Conservation (phyloP, 1,139 yeast species). For the Candida sp. region DNA sequence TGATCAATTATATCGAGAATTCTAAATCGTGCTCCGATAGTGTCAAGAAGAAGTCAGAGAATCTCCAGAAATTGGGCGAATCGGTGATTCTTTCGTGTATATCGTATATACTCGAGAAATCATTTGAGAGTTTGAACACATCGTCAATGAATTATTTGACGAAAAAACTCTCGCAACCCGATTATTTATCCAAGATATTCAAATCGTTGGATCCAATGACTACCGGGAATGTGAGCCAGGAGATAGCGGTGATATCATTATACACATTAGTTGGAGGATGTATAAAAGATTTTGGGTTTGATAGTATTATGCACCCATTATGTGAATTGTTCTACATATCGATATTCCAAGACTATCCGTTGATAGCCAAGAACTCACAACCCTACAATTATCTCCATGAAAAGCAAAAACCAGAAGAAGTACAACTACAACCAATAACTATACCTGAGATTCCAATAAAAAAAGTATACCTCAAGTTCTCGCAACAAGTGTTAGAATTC, state of each 20-base stretch:
- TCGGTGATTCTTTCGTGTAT: conserved; percentile 52
- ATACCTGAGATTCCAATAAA: conserved; percentile 8
- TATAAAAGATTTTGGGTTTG: conserved; percentile 78
- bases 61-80: conserved; percentile 57
- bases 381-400: conserved; percentile 18
- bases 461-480: conserved; percentile 37
- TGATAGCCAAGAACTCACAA: conserved; percentile 43
- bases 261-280: conserved; percentile 66
- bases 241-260: conserved; percentile 48
- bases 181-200: conserved; percentile 45
- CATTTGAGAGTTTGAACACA: conserved; percentile 25
- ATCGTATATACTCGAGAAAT: conserved; percentile 59
- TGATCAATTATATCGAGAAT: conserved; percentile 49
- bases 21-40: conserved; percentile 65
- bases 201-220: conserved; percentile 46
- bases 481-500: conserved; percentile 47
- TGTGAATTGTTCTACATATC: conserved; percentile 66
- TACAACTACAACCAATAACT: background rate
- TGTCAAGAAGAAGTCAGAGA: conserved; percentile 35
- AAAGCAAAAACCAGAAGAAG: background rate
- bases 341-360: conserved; percentile 63
- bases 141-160: conserved; percentile 56
- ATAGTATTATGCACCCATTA: conserved; percentile 55
- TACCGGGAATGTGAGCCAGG: conserved; percentile 32
- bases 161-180: conserved; percentile 44